phyloP scores from a whole-genome alignment of 2,329 filamentous ascomycete genomes.

The Chalaropsis thielavioides region DNA sequence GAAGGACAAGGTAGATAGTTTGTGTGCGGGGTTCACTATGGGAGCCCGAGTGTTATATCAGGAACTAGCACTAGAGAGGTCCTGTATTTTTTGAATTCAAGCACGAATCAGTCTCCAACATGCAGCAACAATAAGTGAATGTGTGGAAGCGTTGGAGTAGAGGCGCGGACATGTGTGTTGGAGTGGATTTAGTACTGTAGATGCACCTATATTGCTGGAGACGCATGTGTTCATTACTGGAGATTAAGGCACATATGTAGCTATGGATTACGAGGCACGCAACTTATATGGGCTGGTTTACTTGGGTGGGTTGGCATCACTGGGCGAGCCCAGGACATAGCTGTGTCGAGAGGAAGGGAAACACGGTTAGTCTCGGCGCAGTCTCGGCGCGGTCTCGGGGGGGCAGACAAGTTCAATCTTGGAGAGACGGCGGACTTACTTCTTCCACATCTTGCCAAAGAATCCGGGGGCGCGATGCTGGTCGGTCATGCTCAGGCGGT shows the following conservation, averaged over 20 bases:
- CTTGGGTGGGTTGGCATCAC: constrained; percentile 21
- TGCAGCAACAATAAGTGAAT: constrained; percentile 21
- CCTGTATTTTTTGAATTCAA: constrained; percentile 23
- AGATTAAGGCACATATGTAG: background rate
- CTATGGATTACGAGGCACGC: background rate
- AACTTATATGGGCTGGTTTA: constrained; percentile 17
- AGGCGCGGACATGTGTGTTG: background rate
- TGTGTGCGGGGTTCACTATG: constrained; percentile 22
- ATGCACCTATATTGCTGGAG: background rate
- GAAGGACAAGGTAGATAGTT: constrained; percentile 26
- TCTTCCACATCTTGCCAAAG: constrained; percentile 42
- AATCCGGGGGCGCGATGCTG: constrained; percentile 37
- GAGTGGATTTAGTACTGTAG: background rate
- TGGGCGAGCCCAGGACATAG: constrained; percentile 25
- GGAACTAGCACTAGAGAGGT: too few relatives aligned
- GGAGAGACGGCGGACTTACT: constrained; percentile 27
- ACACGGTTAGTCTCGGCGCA: too few relatives aligned
- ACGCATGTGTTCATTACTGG: background rate
- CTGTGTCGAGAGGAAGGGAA: background rate
- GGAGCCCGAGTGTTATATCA: background rate
- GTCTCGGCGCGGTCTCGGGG: too few relatives aligned
- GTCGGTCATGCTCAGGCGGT: constrained; percentile 41
- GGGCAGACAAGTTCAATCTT: constrained; percentile 11
- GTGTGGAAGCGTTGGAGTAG: background rate
- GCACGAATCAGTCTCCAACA: constrained; percentile 27